phyloP scores from a whole-genome alignment of 306 rosid species.

The Phaseolus lunatus region DNA sequence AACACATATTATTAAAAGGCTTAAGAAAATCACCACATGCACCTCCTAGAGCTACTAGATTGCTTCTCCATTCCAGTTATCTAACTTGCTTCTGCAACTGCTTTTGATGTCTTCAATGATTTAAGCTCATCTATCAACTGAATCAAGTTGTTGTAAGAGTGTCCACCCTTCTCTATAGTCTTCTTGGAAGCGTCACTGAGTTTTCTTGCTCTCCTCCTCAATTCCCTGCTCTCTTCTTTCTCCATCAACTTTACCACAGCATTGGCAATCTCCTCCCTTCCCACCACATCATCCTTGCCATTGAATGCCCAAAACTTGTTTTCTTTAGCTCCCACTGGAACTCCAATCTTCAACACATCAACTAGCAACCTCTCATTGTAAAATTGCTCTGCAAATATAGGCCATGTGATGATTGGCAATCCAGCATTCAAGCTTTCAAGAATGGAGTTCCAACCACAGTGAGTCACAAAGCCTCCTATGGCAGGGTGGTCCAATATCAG shows the following conservation, averaged over 20 bases:
- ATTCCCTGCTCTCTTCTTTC: neutral
- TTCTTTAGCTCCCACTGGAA: constrained; percentile 1
- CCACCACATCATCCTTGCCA: neutral
- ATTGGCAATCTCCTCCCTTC: neutral
- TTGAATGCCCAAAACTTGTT: constrained; percentile 11
- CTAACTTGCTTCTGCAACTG: neutral
- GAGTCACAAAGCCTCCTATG: neutral
- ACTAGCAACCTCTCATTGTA: constrained; percentile 35
- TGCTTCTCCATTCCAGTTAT: neutral
- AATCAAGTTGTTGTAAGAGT: constrained; percentile 41
- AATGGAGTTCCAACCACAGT: constrained; percentile 28
- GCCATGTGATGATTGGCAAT: constrained; percentile 47
- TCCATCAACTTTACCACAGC: neutral
- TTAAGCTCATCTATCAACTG: constrained; percentile 38
- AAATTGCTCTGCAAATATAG: constrained; percentile 42
- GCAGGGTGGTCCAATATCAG: neutral
- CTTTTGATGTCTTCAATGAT: constrained; percentile 41
- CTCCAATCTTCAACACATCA: constrained; percentile 18
- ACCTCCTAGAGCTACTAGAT: neutral
- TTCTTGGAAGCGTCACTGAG: constrained; percentile 41
- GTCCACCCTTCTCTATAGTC: constrained; percentile 29
- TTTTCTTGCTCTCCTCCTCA: neutral
- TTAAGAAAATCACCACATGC: too few relatives aligned
- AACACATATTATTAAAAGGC: neutral
- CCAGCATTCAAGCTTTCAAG: constrained; percentile 37